Evolutionary conservation across 352 stramenopile species (phyloP).

Genomic region (Plasmopara viticola): DNA sequence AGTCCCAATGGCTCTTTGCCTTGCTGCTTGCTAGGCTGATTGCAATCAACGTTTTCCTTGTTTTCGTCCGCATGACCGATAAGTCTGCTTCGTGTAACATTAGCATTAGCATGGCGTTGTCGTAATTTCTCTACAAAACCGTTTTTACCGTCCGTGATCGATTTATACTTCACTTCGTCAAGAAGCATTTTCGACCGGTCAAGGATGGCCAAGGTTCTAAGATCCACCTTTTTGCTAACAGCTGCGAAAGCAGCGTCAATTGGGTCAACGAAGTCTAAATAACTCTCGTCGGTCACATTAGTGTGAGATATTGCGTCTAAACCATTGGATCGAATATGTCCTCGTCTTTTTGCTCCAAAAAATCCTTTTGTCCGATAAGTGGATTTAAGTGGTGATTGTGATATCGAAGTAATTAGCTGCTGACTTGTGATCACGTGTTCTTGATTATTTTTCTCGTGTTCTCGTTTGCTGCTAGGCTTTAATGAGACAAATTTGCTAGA

Average conservation of each 20-base stretch:
- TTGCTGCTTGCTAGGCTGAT: neutral
- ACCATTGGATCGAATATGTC: slow-evolving; percentile 8
- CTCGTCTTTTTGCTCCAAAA: slow-evolving; percentile 2
- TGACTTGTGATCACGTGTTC: neutral
- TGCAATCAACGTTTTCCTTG: too few species aligned
- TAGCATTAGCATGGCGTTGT: slow-evolving; percentile 7
- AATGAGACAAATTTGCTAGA: neutral
- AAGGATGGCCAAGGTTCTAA: slow-evolving; percentile 49
- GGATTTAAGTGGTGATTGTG: slow-evolving; percentile 5
- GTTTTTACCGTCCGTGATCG: slow-evolving; percentile 4
- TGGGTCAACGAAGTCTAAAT: slow-evolving; percentile 13
- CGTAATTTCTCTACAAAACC: slow-evolving; percentile 34
- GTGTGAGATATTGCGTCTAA: neutral
- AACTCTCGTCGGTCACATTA: slow-evolving; percentile 8
- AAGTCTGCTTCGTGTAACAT: neutral
- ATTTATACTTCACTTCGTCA: slow-evolving; percentile 15
- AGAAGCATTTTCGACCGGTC: slow-evolving; percentile 44
- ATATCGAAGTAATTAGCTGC: neutral
- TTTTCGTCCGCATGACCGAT: too few species aligned
- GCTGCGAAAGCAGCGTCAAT: slow-evolving; percentile 32
- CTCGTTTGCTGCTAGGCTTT: slow-evolving; percentile 1
- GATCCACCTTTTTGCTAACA: slow-evolving; percentile 37
- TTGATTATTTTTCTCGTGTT: slow-evolving; percentile 8
- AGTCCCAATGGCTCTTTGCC: neutral
- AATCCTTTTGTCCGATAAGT: slow-evolving; percentile 1